These are phyloP conservation scores for Neospermospora avenae DNA, from an alignment of 2,329 filamentous ascomycete genomes.

Conservation along the genomic window DNA sequence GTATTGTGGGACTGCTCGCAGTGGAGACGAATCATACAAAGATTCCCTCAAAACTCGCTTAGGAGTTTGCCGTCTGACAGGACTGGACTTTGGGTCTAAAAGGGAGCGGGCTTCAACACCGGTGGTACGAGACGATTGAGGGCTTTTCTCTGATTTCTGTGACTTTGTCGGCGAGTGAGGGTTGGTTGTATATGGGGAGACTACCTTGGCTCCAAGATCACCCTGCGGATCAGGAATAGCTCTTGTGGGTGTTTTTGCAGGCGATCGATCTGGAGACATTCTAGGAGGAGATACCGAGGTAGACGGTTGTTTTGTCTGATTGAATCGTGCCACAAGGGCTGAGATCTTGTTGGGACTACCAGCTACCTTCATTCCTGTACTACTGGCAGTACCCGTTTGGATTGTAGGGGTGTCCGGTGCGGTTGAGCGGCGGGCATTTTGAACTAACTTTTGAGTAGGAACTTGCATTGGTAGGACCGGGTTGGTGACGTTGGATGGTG, in stretches of 20 bases:
- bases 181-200: slow-evolving; percentile 32
- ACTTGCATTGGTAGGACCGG: neutral
- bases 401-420: neutral
- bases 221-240: neutral
- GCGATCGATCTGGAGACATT: slow-evolving; percentile 4
- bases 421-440: neutral
- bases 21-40: slow-evolving; percentile 4
- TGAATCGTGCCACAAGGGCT: slow-evolving; percentile 32
- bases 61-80: neutral
- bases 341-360: slow-evolving; percentile 28
- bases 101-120: neutral
- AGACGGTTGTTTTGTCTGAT: slow-evolving; percentile 4
- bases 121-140: slow-evolving; percentile 12
- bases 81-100: slow-evolving; percentile 4
- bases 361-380: neutral
- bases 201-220: slow-evolving; percentile 12
- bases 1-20: neutral
- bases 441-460: neutral
- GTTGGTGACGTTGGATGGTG: neutral
- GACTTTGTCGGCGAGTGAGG: slow-evolving; percentile 29
- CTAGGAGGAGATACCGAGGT: neutral
- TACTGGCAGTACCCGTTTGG: neutral
- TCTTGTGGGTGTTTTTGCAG: slow-evolving; percentile 17
- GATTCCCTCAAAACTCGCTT: slow-evolving; percentile 8
- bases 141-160: slow-evolving; percentile 24